These are phyloP conservation scores for Talaromyces thailandensis DNA, from an alignment of 495 filamentous ascomycete species.

Conservation along the genomic window DNA sequence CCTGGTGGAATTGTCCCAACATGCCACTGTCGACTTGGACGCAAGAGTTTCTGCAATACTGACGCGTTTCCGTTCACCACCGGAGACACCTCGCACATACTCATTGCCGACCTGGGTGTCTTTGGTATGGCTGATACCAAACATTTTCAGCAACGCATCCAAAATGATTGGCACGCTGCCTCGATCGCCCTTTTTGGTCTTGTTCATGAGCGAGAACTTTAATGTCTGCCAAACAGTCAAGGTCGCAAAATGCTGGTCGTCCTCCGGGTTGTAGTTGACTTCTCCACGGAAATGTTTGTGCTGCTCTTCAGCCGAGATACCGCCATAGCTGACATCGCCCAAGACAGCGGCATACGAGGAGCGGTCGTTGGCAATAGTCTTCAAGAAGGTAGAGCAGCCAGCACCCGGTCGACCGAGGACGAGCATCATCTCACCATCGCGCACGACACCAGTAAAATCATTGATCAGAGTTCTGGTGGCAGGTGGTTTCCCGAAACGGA, in stretches of 20 bases:
- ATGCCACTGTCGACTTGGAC: slow-evolving; percentile 55
- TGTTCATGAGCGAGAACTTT: slow-evolving; percentile 75
- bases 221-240: slow-evolving; percentile 76
- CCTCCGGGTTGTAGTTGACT: slow-evolving; percentile 75
- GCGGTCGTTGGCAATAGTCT: slow-evolving; percentile 65
- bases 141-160: slow-evolving; percentile 56
- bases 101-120: slow-evolving; percentile 81
- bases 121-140: slow-evolving; percentile 72
- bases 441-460: slow-evolving; percentile 70
- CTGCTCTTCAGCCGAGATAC: slow-evolving; percentile 62
- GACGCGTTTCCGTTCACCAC: slow-evolving; percentile 65
- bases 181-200: slow-evolving; percentile 65
- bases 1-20: slow-evolving; percentile 71
- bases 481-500: slow-evolving; percentile 43
- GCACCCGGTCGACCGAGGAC: slow-evolving; percentile 73
- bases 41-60: slow-evolving; percentile 62
- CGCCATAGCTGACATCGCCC: slow-evolving; percentile 69
- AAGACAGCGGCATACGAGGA: slow-evolving; percentile 54
- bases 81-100: slow-evolving; percentile 66
- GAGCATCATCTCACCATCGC: slow-evolving; percentile 77
- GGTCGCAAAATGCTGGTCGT: slow-evolving; percentile 70
- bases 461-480: slow-evolving; percentile 55
- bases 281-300: slow-evolving; percentile 65
- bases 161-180: slow-evolving; percentile 59
- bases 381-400: slow-evolving; percentile 75